Evolutionary conservation across 805 yeast genomes (phyloP).

Genomic region (Wickerhamiella vanderwaltii): DNA sequence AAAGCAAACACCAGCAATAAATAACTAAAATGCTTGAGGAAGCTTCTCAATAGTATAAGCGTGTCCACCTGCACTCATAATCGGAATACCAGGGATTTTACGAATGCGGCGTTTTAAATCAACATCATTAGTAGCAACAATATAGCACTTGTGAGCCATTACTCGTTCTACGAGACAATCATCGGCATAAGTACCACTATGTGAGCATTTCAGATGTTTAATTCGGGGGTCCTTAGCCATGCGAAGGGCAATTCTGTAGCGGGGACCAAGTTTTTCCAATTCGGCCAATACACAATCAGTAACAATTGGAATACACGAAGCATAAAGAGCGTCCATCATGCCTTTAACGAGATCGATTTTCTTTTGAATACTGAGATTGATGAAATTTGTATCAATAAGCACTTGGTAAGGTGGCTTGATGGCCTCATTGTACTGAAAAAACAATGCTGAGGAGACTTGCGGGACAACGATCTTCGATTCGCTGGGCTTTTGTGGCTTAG

Average conservation of each 20-base stretch:
- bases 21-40: conserved; percentile 64
- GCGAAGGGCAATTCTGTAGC: conserved; percentile 81
- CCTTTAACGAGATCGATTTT: conserved; percentile 91
- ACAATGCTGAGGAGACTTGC: conserved; percentile 89
- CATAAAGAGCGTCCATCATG: conserved; percentile 90
- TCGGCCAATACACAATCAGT: conserved; percentile 99
- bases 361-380: conserved; percentile 91
- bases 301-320: conserved; percentile 88
- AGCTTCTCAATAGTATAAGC: conserved; percentile 85
- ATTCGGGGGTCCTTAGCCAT: conserved; percentile 91
- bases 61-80: conserved; percentile 93
- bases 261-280: conserved; percentile 89
- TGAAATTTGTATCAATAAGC: conserved; percentile 89
- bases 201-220: conserved; percentile 74
- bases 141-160: conserved; percentile 90
- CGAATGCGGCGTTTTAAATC: conserved; percentile 87
- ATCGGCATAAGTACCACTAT: conserved; percentile 96
- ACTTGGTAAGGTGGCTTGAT: conserved; percentile 98
- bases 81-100: conserved; percentile 94
- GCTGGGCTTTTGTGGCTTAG: conserved; percentile 28
- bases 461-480: conserved; percentile 63
- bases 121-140: conserved; percentile 95
- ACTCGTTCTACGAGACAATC: conserved; percentile 91
- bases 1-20: no score
- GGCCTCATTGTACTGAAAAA: conserved; percentile 87